Evolutionary conservation across 345 rosid species (phyloP).

Genomic region (Eucalyptus curtisii): DNA sequence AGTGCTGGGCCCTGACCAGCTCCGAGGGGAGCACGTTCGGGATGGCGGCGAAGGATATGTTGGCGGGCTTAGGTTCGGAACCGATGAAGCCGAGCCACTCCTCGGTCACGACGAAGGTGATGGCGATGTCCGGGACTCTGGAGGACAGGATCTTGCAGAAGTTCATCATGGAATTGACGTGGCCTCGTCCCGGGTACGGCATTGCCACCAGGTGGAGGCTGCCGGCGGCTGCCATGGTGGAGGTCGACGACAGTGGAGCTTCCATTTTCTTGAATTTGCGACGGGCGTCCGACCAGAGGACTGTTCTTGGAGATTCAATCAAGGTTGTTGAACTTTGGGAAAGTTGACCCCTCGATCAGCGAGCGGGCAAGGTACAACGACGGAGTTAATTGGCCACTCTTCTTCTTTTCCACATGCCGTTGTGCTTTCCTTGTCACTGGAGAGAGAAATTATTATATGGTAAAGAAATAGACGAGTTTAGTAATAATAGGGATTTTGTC

Average conservation of each 20-base stretch:
- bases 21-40: constrained; percentile 20
- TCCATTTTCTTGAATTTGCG: background rate
- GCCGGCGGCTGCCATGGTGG: background rate
- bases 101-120: constrained; percentile 14
- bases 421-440: background rate
- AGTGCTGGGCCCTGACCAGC: constrained; percentile 1
- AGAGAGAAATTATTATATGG: background rate
- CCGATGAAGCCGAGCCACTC: constrained; percentile 20
- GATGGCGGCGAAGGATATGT: background rate
- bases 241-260: background rate
- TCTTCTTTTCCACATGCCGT: background rate
- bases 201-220: constrained; percentile 5
- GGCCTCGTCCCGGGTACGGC: constrained; percentile 21
- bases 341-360: background rate
- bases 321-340: background rate
- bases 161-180: constrained; percentile 25
- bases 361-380: background rate
- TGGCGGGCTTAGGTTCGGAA: background rate
- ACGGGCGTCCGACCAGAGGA: background rate
- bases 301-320: background rate
- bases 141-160: constrained; percentile 11
- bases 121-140: background rate
- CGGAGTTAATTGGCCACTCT: background rate
- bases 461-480: background rate
- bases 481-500: background rate